These are phyloP conservation scores for Omphalea diandra DNA, from an alignment of 441 rosid species.

Conservation along the genomic window DNA sequence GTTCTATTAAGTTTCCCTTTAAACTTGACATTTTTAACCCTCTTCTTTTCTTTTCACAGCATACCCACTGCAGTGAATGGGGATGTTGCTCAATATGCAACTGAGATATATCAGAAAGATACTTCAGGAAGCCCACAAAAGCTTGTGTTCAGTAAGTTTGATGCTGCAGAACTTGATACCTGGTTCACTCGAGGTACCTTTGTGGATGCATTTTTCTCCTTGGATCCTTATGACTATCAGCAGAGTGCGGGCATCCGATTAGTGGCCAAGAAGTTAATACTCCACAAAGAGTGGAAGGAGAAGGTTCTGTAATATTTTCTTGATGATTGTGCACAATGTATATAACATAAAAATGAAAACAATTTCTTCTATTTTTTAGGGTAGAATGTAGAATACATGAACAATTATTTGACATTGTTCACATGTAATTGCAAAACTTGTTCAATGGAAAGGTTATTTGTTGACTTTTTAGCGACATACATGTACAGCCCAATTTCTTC, in stretches of 20 bases:
- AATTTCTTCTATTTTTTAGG: constrained; percentile 9
- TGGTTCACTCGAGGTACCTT: constrained; percentile 43
- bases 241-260: constrained; percentile 73
- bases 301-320: background rate
- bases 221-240: constrained; percentile 71
- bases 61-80: constrained; percentile 47
- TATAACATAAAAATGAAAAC: background rate
- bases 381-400: background rate
- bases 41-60: constrained; percentile 35
- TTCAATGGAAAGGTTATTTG: background rate
- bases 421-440: background rate
- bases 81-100: constrained; percentile 44
- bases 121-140: constrained; percentile 44
- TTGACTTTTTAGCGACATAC: background rate
- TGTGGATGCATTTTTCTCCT: constrained; percentile 58
- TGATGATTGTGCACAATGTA: background rate
- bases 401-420: background rate
- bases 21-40: background rate
- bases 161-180: constrained; percentile 44
- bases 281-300: constrained; percentile 28
- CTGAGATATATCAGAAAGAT: constrained; percentile 68
- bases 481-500: background rate
- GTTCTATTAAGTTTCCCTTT: background rate
- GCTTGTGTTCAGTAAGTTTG: constrained; percentile 51
- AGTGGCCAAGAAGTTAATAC: constrained; percentile 57